Percentiles rank a stretch among this genome's conserved stretches.
Evolutionary conservation across 805 yeast genomes (phyloP).

Genomic region (Komagataella ulmi): DNA sequence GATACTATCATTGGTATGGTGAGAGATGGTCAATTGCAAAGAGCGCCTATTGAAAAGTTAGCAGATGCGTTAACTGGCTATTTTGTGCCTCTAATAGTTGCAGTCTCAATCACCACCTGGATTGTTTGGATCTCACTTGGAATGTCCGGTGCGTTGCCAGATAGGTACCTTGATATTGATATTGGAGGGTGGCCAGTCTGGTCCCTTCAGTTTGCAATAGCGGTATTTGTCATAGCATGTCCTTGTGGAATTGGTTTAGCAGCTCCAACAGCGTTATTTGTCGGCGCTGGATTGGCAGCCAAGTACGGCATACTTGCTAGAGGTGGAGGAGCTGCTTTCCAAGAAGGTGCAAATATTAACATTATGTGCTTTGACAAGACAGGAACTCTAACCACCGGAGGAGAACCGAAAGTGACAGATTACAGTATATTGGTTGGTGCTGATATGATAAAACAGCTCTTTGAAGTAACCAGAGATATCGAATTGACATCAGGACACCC

Average conservation of each 20-base stretch:
- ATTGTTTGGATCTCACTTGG: constrained; percentile 55
- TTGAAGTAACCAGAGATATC: constrained; percentile 42
- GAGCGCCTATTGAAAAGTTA: constrained; percentile 60
- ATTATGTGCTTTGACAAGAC: constrained; percentile 70
- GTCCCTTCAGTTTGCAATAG: constrained; percentile 66
- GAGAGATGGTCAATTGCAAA: constrained; percentile 56
- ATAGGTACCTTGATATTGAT: constrained; percentile 42
- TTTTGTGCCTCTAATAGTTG: constrained; percentile 59
- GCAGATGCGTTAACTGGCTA: constrained; percentile 60
- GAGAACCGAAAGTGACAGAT: constrained; percentile 44
- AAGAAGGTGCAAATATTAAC: constrained; percentile 53
- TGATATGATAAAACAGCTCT: constrained; percentile 12
- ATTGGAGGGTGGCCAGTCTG: constrained; percentile 68
- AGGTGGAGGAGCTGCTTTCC: constrained; percentile 77
- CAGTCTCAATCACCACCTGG: constrained; percentile 53
- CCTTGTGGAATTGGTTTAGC: constrained; percentile 82
- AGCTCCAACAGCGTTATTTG: constrained; percentile 74
- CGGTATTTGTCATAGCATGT: constrained; percentile 75
- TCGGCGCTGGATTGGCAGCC: constrained; percentile 71
- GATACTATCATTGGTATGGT: constrained; percentile 62
- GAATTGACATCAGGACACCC: constrained; percentile 62
- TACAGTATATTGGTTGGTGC: constrained; percentile 16
- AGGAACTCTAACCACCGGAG: constrained; percentile 59
- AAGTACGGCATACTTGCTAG: constrained; percentile 61
- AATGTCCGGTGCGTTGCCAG: constrained; percentile 37